A percentile compares a stretch with the other conserved stretches of the same genome.
Evolutionary conservation across 2,329 filamentous ascomycete species (phyloP).

Genomic region (Fusarium acutatum): DNA sequence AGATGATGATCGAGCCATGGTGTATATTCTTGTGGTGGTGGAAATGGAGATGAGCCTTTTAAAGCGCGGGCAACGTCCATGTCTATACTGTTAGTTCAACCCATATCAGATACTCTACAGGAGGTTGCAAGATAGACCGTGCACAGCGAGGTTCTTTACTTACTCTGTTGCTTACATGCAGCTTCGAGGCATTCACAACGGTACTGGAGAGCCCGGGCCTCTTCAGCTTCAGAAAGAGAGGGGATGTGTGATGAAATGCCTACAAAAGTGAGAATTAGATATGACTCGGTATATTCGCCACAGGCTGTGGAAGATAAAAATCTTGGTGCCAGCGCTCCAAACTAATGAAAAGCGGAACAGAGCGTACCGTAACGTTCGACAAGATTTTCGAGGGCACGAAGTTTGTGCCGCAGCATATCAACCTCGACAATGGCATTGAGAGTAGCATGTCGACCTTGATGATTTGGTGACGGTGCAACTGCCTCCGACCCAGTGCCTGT

Average conservation of each 20-base stretch:
- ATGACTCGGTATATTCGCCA: constrained; percentile 1
- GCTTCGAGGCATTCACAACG: constrained; percentile 67
- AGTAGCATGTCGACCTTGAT: constrained; percentile 57
- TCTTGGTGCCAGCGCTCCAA: constrained; percentile 13
- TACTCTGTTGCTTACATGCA: constrained; percentile 54
- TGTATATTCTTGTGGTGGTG: constrained; percentile 57
- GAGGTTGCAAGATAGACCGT: background rate
- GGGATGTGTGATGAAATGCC: constrained; percentile 48
- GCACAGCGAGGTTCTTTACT: constrained; percentile 10
- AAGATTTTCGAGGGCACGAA: constrained; percentile 58
- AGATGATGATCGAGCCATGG: constrained; percentile 64
- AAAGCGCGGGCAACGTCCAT: constrained; percentile 46
- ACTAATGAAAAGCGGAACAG: constrained; percentile 13
- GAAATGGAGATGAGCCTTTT: constrained; percentile 39
- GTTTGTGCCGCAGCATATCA: constrained; percentile 65
- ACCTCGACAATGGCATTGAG: constrained; percentile 60
- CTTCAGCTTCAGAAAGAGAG: constrained; percentile 63
- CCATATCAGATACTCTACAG: background rate
- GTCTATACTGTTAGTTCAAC: constrained; percentile 39
- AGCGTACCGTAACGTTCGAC: constrained; percentile 59
- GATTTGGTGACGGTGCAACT: constrained; percentile 56
- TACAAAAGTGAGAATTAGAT: constrained; percentile 33
- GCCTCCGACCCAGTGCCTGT: constrained; percentile 62
- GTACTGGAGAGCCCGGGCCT: constrained; percentile 65
- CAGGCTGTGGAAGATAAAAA: constrained; percentile 1